Percentiles rank a stretch among this genome's conserved stretches.
phyloP scores from a whole-genome alignment of 495 filamentous ascomycete genomes.

The Cercophora samala region DNA sequence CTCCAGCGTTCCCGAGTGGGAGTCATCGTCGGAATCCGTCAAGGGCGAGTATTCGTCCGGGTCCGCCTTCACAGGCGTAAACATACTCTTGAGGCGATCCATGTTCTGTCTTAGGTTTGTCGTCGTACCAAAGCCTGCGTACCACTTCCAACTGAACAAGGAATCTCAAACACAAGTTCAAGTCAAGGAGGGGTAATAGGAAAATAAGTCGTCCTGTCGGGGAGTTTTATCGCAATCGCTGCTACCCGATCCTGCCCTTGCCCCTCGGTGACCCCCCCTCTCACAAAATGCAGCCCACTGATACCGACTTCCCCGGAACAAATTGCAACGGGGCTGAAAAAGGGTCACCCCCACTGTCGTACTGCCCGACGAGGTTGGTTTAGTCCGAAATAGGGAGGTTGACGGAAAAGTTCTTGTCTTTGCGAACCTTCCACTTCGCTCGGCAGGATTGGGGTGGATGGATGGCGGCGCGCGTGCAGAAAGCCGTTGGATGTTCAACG shows the following conservation, averaged over 20 bases:
- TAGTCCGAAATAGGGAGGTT: not conserved
- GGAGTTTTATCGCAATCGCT: not conserved
- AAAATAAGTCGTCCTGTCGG: not conserved
- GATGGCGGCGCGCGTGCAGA: not conserved
- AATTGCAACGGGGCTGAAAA: not conserved
- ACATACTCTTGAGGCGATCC: constrained; percentile 32
- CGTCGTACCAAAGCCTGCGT: not conserved
- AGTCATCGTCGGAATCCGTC: constrained; percentile 27
- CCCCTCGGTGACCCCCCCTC: not conserved
- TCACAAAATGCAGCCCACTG: not conserved
- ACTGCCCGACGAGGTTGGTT: not conserved
- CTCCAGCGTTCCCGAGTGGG: constrained; percentile 26
- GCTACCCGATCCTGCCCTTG: not conserved
- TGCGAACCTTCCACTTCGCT: too few relatives aligned
- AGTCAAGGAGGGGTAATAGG: not conserved
- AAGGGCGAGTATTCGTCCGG: constrained; percentile 58
- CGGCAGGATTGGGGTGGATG: not conserved
- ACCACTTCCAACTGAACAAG: not conserved
- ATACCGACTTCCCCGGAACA: not conserved
- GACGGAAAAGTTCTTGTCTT: not conserved
- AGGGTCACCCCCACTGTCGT: not conserved
- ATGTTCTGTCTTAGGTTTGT: constrained; percentile 17
- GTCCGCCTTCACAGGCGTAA: constrained; percentile 34
- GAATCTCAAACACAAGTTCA: not conserved
- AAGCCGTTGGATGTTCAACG: not conserved